These are phyloP conservation scores for Digitaria exilis DNA, from an alignment of 202 grass and related monocot genomes.

Conservation along the genomic window DNA sequence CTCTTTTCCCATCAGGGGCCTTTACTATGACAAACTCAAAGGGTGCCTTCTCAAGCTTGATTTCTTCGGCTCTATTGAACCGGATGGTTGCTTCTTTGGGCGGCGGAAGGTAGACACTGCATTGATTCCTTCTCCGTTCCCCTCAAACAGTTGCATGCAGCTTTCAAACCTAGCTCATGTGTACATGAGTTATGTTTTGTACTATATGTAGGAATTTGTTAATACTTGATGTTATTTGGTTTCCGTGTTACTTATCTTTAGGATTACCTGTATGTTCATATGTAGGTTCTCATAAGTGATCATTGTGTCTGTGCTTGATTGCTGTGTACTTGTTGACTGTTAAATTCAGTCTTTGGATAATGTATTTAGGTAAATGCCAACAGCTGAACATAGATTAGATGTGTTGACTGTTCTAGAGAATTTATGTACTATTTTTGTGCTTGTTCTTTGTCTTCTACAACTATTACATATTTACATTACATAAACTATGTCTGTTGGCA, in stretches of 20 bases:
- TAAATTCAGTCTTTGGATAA: neutral
- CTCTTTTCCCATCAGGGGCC: conserved; percentile 87
- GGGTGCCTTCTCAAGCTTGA: conserved; percentile 96
- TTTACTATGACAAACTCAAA: conserved; percentile 90
- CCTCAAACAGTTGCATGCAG: neutral
- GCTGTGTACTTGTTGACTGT: conserved; percentile 1
- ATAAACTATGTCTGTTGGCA: neutral
- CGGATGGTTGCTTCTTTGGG: conserved; percentile 93
- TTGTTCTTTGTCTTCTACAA: conserved; percentile 12
- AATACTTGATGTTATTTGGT: neutral
- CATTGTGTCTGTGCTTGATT: neutral
- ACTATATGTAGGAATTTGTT: neutral
- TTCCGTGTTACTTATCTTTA: neutral
- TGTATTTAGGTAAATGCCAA: neutral
- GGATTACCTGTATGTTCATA: neutral
- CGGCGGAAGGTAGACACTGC: conserved; percentile 51
- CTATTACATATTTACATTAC: neutral
- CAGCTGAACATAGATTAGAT: neutral
- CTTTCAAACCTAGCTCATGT: neutral
- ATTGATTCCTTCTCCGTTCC: neutral
- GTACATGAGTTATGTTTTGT: neutral
- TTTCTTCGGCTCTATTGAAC: conserved; percentile 93
- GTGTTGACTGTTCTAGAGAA: neutral
- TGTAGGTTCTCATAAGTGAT: neutral
- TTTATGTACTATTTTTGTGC: neutral